Percentiles rank a stretch among this genome's conserved stretches.
Conservation (phyloP, 805 yeast genomes). For the Lachancea waltii region DNA sequence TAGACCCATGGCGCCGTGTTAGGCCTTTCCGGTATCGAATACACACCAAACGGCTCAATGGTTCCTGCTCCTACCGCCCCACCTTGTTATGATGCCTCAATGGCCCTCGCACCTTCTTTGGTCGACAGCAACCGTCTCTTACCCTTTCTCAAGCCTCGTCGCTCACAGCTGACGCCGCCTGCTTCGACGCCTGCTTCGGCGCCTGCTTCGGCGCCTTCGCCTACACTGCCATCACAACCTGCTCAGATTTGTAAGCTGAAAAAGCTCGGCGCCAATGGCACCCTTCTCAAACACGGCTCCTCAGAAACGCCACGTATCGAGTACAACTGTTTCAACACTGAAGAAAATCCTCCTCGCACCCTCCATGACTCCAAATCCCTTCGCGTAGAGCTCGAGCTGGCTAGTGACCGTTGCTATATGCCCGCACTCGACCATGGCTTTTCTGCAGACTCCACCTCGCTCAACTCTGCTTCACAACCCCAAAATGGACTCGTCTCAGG, state of each 20-base stretch:
- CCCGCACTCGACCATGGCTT: conserved; percentile 9
- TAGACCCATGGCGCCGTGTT: no score
- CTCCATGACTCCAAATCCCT: conserved; percentile 5
- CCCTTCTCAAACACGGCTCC: conserved; percentile 4
- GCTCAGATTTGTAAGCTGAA: neutral
- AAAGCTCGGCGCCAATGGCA: conserved; percentile 5
- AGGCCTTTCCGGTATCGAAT: no score
- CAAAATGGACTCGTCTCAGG: conserved; percentile 7
- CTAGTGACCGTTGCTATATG: conserved; percentile 2
- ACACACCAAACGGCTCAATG: no score
- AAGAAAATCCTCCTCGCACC: conserved; percentile 1
- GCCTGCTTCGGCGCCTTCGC: neutral
- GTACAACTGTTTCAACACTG: conserved; percentile 8
- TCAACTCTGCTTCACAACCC: no score
- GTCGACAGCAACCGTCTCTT: no score
- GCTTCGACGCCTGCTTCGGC: no score
- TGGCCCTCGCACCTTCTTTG: no score
- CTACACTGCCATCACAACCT: neutral
- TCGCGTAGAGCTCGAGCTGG: conserved; percentile 7
- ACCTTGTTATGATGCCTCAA: no score
- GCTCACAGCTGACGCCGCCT: no score
- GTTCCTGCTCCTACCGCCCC: no score
- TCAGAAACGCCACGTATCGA: conserved; percentile 4
- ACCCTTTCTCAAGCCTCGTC: no score
- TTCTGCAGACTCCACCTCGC: no score